Conservation (phyloP, 2,329 filamentous ascomycete species). For the Xylaria digitata region DNA sequence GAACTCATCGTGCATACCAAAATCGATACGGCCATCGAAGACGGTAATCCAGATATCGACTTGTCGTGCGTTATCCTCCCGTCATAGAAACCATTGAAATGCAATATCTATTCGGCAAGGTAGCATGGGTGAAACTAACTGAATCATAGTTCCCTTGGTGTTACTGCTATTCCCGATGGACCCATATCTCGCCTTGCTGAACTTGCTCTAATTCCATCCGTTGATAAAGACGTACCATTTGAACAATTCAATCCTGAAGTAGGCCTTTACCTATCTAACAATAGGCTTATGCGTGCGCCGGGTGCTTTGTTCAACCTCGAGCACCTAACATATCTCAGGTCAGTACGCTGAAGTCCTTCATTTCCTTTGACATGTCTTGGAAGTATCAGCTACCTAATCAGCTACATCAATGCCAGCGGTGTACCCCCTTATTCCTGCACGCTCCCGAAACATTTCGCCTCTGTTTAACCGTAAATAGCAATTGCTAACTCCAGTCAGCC, state of each 20-base stretch:
- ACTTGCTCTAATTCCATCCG: conserved; percentile 65
- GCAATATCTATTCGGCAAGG: not conserved
- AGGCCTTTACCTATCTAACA: conserved; percentile 70
- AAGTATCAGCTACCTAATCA: no score
- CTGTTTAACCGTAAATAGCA: no score
- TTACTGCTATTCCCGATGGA: conserved; percentile 66
- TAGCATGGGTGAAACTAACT: conserved; percentile 15
- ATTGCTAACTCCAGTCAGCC: conserved; percentile 52
- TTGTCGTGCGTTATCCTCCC: conserved; percentile 63
- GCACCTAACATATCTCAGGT: conserved; percentile 67
- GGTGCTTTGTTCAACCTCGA: conserved; percentile 70
- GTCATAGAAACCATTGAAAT: not conserved
- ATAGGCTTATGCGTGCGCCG: conserved; percentile 67
- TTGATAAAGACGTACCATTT: conserved; percentile 68
- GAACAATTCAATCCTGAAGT: conserved; percentile 68
- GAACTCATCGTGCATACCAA: conserved; percentile 59
- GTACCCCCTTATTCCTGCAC: no score
- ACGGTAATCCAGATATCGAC: conserved; percentile 69
- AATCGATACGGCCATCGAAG: conserved; percentile 67
- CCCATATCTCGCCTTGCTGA: conserved; percentile 67
- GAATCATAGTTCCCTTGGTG: conserved; percentile 54
- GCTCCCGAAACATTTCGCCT: no score
- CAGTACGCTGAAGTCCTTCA: no score
- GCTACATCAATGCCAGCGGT: no score
- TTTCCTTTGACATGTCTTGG: no score